Evolutionary conservation across 768 basidiomycete genomes (phyloP).

Genomic region (Leucocoprinus birnbaumii): DNA sequence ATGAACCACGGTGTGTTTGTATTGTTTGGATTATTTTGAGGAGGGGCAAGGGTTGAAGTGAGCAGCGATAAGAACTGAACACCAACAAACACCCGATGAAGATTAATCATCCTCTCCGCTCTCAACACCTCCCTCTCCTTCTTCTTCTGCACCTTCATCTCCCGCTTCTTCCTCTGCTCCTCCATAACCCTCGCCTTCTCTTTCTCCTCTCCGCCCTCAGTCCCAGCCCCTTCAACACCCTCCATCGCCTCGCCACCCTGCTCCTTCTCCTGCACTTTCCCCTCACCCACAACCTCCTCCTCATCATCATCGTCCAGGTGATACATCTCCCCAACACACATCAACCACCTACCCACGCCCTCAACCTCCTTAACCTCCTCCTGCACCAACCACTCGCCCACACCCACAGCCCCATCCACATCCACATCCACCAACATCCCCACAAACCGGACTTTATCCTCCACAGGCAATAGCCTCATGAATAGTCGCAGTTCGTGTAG

Average conservation of each 20-base stretch:
- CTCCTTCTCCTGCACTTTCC: no score
- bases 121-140: neutral
- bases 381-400: conserved; percentile 69
- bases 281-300: neutral
- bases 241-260: no score
- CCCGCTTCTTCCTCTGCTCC: neutral
- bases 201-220: conserved; percentile 14
- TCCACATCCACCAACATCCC: conserved; percentile 57
- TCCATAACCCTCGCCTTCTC: neutral
- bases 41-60: conserved; percentile 26
- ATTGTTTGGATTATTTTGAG: conserved; percentile 31
- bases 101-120: conserved; percentile 27
- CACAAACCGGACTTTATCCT: conserved; percentile 51
- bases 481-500: conserved; percentile 55
- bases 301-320: neutral
- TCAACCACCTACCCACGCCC: conserved; percentile 32
- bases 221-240: neutral
- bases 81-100: conserved; percentile 46
- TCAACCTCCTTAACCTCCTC: conserved; percentile 59
- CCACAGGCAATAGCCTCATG: conserved; percentile 53
- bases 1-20: conserved; percentile 48
- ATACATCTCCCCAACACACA: neutral
- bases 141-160: neutral
- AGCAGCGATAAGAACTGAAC: conserved; percentile 50
- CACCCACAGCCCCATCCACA: conserved; percentile 41